Conservation (phyloP, 2,329 filamentous ascomycete species). For the Colletotrichum sp. region DNA sequence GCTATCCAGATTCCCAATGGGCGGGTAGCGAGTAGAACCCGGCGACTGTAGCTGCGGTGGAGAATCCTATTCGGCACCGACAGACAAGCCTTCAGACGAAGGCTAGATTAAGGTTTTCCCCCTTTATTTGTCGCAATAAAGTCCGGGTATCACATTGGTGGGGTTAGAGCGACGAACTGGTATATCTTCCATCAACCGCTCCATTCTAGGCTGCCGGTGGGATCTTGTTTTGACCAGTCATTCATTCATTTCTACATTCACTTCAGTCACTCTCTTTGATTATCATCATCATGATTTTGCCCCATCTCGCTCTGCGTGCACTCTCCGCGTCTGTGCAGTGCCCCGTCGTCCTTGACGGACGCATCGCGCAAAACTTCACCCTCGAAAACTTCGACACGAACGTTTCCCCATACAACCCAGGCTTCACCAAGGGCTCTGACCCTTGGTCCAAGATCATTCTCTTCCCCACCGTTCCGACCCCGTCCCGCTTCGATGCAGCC, state of each 20-base stretch:
- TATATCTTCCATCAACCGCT: background rate
- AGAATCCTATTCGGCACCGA: background rate
- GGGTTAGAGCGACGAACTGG: background rate
- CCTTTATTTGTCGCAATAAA: background rate
- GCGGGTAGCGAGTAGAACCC: background rate
- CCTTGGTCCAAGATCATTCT: slow-evolving; percentile 55
- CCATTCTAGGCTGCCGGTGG: background rate
- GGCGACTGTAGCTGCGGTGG: background rate
- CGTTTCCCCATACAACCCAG: slow-evolving; percentile 51
- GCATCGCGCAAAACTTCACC: slow-evolving; percentile 42
- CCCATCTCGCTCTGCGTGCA: background rate
- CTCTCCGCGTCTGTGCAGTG: slow-evolving; percentile 29
- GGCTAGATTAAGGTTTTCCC: background rate
- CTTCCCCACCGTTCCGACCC: slow-evolving; percentile 41
- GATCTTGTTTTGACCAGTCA: background rate
- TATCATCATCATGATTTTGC: background rate
- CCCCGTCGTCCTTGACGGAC: slow-evolving; percentile 49
- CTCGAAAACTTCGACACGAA: slow-evolving; percentile 47
- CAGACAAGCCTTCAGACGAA: background rate
- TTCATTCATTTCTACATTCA: background rate
- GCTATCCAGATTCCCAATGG: background rate
- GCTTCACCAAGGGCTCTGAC: slow-evolving; percentile 56
- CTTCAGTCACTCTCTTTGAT: background rate
- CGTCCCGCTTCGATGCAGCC: slow-evolving; percentile 42
- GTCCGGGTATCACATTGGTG: background rate